These are phyloP conservation scores for Neurospora crassa DNA, from an alignment of 2,329 filamentous ascomycete genomes.

Conservation along the genomic window DNA sequence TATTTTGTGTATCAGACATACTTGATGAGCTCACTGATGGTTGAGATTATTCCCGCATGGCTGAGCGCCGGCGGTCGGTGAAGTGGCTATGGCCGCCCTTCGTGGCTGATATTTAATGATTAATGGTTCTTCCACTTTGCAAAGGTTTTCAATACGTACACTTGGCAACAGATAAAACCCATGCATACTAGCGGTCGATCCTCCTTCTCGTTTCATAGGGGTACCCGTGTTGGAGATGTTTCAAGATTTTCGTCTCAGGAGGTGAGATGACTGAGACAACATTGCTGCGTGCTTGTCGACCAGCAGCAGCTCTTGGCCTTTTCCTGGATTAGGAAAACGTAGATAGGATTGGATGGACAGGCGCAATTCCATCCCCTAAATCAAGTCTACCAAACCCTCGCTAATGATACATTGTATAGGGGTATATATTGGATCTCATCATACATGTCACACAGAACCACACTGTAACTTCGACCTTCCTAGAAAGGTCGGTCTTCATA, in stretches of 20 bases:
- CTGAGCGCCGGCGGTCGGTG: neutral
- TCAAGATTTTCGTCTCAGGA: neutral
- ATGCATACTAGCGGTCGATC: neutral
- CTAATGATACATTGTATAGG: neutral
- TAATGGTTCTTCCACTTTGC: neutral
- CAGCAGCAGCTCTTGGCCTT: neutral
- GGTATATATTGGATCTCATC: neutral
- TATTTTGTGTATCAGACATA: no score
- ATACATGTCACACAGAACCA: neutral
- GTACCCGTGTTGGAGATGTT: neutral
- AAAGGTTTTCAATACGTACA: neutral
- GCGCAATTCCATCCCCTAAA: neutral
- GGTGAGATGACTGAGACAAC: neutral
- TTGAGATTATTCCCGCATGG: neutral
- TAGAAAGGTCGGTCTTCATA: slow-evolving; percentile 37
- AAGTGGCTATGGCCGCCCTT: neutral
- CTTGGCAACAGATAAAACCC: neutral
- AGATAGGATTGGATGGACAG: neutral
- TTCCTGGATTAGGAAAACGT: neutral
- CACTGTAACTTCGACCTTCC: neutral
- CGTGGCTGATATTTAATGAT: neutral
- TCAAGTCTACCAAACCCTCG: neutral
- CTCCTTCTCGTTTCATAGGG: neutral
- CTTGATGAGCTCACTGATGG: no score
- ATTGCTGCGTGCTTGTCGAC: neutral